phyloP scores from a whole-genome alignment of 306 rosid genomes.

The Senna siamea region DNA sequence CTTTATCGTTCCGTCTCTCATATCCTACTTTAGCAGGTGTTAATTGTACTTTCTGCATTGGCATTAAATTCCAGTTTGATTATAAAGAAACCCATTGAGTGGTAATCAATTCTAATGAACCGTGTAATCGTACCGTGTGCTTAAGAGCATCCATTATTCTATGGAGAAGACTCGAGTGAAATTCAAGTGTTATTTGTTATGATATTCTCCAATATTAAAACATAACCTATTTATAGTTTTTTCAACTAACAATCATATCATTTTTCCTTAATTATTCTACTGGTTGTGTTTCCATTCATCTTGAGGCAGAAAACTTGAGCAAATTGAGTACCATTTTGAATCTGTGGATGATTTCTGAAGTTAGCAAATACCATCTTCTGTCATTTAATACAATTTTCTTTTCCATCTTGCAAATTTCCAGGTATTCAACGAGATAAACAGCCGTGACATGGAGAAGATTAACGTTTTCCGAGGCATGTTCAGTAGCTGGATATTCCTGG shows the following conservation, averaged over 20 bases:
- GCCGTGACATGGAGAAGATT: constrained; percentile 94
- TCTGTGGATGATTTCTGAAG: background rate
- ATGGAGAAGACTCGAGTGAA: too few species aligned
- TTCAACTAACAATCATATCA: too few species aligned
- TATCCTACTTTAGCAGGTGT: background rate
- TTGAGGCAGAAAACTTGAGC: background rate
- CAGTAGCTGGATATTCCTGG: constrained; percentile 60
- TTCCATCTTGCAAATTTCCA: constrained; percentile 11
- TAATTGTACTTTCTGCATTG: background rate
- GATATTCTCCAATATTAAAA: too few species aligned
- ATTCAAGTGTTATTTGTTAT: too few species aligned
- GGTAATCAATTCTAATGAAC: background rate
- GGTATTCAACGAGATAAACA: constrained; percentile 88
- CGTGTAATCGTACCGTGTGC: too few species aligned
- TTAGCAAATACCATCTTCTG: background rate
- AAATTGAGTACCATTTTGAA: background rate
- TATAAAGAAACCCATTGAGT: background rate
- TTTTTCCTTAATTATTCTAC: background rate
- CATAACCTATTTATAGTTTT: too few species aligned
- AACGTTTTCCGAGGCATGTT: constrained; percentile 67
- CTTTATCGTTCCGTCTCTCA: too few species aligned
- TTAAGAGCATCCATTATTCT: background rate
- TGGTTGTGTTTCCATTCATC: background rate
- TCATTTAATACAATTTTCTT: background rate
- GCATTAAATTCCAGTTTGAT: background rate